These are phyloP conservation scores for Exobasidium rhododendri DNA, from an alignment of 1,284 basidiomycete species.

Conservation along the genomic window DNA sequence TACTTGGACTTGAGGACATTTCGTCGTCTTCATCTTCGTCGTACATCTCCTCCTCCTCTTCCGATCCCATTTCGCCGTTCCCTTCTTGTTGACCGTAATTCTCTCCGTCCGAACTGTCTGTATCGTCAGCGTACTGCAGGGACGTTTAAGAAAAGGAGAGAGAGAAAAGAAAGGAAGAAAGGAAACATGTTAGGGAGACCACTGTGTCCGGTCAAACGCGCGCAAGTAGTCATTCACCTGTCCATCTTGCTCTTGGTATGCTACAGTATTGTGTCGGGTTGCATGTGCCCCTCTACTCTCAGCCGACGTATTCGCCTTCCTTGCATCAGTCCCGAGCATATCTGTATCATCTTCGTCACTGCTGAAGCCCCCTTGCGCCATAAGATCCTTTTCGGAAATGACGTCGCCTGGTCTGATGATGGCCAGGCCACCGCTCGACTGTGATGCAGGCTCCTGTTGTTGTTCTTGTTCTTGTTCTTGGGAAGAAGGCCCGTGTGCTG, in stretches of 20 bases:
- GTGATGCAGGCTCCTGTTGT: not conserved
- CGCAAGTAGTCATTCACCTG: no score
- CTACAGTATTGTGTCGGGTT: constrained; percentile 20
- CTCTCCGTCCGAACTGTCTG: constrained; percentile 26
- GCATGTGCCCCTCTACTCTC: constrained; percentile 31
- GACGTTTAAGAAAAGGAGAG: no score
- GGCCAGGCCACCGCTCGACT: constrained; percentile 2
- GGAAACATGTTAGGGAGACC: no score
- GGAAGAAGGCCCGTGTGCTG: constrained; percentile 28
- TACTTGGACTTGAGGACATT: constrained; percentile 52
- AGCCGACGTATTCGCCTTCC: constrained; percentile 25
- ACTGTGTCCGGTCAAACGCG: no score
- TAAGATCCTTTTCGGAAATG: constrained; percentile 14
- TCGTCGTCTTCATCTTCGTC: constrained; percentile 50
- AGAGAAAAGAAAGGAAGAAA: not conserved
- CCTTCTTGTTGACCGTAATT: constrained; percentile 16
- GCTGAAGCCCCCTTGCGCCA: constrained; percentile 40
- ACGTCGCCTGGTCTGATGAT: constrained; percentile 11
- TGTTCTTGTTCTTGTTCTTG: constrained; percentile 19
- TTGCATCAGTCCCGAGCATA: no score
- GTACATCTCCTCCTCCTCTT: constrained; percentile 43
- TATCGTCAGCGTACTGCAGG: constrained; percentile 25
- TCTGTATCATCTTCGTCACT: constrained; percentile 34
- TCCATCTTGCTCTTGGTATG: constrained; percentile 14
- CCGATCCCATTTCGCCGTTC: constrained; percentile 27